phyloP scores from a whole-genome alignment of 345 rosid species.

The Acer yangbiense region DNA sequence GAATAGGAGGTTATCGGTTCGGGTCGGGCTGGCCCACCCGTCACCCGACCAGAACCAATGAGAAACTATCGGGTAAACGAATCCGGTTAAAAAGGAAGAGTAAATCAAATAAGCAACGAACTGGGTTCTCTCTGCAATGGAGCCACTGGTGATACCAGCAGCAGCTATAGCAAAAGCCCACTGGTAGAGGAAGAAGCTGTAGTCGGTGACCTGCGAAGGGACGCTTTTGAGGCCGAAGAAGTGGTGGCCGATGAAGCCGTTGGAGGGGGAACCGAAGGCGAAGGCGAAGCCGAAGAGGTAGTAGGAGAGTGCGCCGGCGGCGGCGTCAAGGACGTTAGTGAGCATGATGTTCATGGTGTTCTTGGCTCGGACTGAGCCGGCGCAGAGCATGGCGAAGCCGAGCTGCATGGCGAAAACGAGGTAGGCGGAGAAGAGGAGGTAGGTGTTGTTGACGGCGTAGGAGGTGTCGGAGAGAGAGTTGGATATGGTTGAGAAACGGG shows the following conservation, averaged over 20 bases:
- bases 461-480: conserved; percentile 44
- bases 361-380: conserved; percentile 78
- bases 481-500: conserved; percentile 38
- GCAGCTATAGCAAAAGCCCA: conserved; percentile 88
- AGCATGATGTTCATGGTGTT: conserved; percentile 90
- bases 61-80: conserved; percentile 67
- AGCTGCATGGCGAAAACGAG: conserved; percentile 83
- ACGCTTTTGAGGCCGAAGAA: conserved; percentile 48
- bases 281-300: conserved; percentile 79
- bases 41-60: conserved; percentile 81
- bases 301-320: conserved; percentile 69
- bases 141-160: conserved; percentile 81
- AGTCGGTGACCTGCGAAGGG: conserved; percentile 43
- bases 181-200: conserved; percentile 67
- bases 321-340: conserved; percentile 75
- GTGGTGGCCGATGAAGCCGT: conserved; percentile 70
- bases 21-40: conserved; percentile 69
- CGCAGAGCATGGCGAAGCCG: conserved; percentile 87
- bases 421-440: conserved; percentile 83
- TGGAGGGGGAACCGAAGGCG: conserved; percentile 76
- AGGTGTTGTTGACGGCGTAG: conserved; percentile 64
- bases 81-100: conserved; percentile 69
- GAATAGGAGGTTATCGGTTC: conserved; percentile 34
- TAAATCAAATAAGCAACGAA: conserved; percentile 76
- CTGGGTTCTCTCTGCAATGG: conserved; percentile 79